Base-by-base conservation (phyloP, 2,329 filamentous ascomycete species). In the Fusarium pilosicola region DNA sequence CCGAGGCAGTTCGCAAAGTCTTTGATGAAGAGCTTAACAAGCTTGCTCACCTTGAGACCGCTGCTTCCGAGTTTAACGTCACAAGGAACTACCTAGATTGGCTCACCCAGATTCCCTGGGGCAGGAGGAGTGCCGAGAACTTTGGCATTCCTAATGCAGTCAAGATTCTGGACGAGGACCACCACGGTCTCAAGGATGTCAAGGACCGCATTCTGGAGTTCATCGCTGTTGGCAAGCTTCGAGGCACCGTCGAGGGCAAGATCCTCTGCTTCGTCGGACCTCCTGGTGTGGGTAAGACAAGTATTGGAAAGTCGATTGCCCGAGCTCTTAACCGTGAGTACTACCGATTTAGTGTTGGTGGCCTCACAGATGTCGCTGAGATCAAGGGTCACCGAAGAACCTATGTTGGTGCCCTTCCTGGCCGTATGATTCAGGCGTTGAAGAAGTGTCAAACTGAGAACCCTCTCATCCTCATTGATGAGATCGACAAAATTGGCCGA, bases 381-480 rank as follows among this genome's bases (percentile, higher is more conserved):
- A 98, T 99, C 87, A 99, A 99, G 86, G 96, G 96, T 57, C 96
- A 99, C 82, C 90, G 96, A 78, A 90, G 96, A 77, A 99, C 96
- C 6, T 99, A 99, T 77, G 96, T 99, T 60, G 96, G 97, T 71
- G 96, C 96, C 32, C 86, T 99, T 41, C 96, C 96, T 8, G 97
- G 96, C 57, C 93, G 97, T 67, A 97, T 99, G 80, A 98, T 99
- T 71, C 97, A 99, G 83, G 96, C 96, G 2, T 86, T 99, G 79
- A 99, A 99, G 88, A 99, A 99, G 84, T 98, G 96, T 81, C 95
- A 98, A 85, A 99, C 96, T 0, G 97, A 99, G 84, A 99, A 99
- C 81, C 96, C 96, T 34, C 87, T 99, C 36, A 95, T 99, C 57
- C 85, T 99, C 73, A 98, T 99, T 74, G 96, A 99, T 80, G 96